phyloP scores from a whole-genome alignment of 495 filamentous ascomycete genomes.

The Hypoxylon rickii region DNA sequence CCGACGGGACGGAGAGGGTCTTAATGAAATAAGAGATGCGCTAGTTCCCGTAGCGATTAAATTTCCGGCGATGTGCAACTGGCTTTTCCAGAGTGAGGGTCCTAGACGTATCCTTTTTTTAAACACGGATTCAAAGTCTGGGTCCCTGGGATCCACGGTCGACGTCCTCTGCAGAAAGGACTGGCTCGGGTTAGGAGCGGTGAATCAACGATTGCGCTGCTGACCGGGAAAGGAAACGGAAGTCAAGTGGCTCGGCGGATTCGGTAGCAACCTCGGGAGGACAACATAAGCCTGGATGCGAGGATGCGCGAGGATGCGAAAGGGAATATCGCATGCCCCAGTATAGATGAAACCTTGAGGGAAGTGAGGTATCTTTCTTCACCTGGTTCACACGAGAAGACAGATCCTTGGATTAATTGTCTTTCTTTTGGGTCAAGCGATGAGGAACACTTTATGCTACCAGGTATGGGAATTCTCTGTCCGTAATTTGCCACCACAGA shows the following conservation, averaged over 20 bases:
- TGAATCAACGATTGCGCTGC: slow-evolving; percentile 31
- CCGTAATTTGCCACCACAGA: slow-evolving; percentile 24
- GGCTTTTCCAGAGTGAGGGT: slow-evolving; percentile 13
- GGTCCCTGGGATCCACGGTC: slow-evolving; percentile 28
- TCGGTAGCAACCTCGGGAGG: slow-evolving; percentile 30
- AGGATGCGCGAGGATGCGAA: slow-evolving; percentile 31
- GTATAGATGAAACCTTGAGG: slow-evolving; percentile 27
- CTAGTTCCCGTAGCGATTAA: slow-evolving; percentile 26
- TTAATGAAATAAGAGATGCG: slow-evolving; percentile 29
- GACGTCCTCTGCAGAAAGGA: slow-evolving; percentile 26
- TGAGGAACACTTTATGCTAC: slow-evolving; percentile 29
- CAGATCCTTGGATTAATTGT: slow-evolving; percentile 10
- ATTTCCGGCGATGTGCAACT: slow-evolving; percentile 21
- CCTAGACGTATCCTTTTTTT: slow-evolving; percentile 22
- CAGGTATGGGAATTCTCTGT: slow-evolving; percentile 10
- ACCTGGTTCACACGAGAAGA: slow-evolving; percentile 17
- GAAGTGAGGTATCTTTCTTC: slow-evolving; percentile 24
- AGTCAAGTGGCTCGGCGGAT: slow-evolving; percentile 34
- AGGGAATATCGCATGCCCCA: slow-evolving; percentile 32
- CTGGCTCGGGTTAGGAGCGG: slow-evolving; percentile 32
- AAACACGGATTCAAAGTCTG: slow-evolving; percentile 31
- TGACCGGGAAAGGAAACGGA: slow-evolving; percentile 31
- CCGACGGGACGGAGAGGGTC: slow-evolving; percentile 21
- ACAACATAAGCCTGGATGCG: slow-evolving; percentile 31
- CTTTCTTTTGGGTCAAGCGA: slow-evolving; percentile 8